These are phyloP conservation scores for Hypoxylon trugodes DNA, from an alignment of 495 filamentous ascomycete genomes.

Conservation along the genomic window DNA sequence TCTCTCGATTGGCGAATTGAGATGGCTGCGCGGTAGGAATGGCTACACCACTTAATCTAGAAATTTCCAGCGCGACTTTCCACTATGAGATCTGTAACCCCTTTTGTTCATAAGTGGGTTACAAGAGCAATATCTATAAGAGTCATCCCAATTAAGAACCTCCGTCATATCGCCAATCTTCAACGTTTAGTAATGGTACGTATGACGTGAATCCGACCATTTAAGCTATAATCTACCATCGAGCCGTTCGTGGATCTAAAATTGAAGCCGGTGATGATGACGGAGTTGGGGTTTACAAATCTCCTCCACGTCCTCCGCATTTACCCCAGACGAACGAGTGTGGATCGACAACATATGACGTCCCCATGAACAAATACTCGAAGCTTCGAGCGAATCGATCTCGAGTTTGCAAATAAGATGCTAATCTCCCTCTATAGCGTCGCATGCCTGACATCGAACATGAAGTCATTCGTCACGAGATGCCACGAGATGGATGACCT, in stretches of 20 bases:
- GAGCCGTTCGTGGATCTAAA: constrained; percentile 27
- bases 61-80: too few relatives aligned
- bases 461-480: constrained; percentile 38
- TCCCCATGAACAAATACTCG: constrained; percentile 31
- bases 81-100: too few relatives aligned
- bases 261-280: constrained; percentile 17
- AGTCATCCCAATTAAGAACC: constrained; percentile 1
- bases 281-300: constrained; percentile 3
- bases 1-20: too few relatives aligned
- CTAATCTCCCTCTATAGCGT: constrained; percentile 27
- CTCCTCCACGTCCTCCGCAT: constrained; percentile 29
- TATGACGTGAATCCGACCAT: constrained; percentile 21
- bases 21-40: too few relatives aligned
- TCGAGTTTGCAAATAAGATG: constrained; percentile 26
- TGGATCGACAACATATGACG: constrained; percentile 40
- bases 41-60: too few relatives aligned
- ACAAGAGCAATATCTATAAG: not conserved
- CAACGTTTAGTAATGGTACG: constrained; percentile 19
- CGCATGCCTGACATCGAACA: constrained; percentile 28
- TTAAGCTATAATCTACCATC: constrained; percentile 9
- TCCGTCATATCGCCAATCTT: constrained; percentile 16
- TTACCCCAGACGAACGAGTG: constrained; percentile 38
- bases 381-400: constrained; percentile 34
- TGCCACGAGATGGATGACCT: constrained; percentile 21
- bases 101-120: not conserved